phyloP scores from a whole-genome alignment of 345 rosid genomes.

The Eucalyptus microcorys region DNA sequence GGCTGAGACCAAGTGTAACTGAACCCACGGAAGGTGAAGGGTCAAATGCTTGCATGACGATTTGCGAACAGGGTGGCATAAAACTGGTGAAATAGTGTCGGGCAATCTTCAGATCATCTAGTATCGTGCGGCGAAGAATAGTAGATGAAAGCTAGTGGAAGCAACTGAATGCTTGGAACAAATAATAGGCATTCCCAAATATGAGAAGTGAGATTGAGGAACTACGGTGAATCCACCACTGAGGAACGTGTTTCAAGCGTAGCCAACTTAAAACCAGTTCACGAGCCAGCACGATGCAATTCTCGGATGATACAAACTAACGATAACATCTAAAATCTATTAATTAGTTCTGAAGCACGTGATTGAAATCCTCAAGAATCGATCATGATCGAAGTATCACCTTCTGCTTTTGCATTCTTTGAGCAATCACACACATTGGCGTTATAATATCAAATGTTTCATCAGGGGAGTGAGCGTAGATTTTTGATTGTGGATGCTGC shows the following conservation, averaged over 20 bases:
- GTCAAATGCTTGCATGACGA: background rate
- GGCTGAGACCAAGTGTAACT: background rate
- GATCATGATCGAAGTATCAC: too few species aligned
- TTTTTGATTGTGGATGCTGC: background rate
- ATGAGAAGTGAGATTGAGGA: background rate
- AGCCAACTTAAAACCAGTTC: background rate
- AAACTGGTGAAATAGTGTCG: background rate
- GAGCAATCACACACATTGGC: background rate
- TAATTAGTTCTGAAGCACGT: background rate
- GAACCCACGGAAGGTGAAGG: background rate
- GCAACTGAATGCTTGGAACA: background rate
- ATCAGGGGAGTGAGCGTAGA: background rate
- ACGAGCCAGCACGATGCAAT: background rate
- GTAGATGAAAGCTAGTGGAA: background rate
- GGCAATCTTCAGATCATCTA: background rate
- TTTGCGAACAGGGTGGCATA: background rate
- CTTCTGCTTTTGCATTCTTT: background rate
- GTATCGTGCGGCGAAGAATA: background rate
- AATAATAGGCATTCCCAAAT: background rate
- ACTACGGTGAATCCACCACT: background rate
- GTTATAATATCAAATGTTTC: background rate
- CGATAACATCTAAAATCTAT: background rate
- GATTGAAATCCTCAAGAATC: background rate
- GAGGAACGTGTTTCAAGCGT: background rate
- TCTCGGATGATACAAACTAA: background rate